phyloP scores from a whole-genome alignment of 768 basidiomycete species.

The Tricholoma matsutake region DNA sequence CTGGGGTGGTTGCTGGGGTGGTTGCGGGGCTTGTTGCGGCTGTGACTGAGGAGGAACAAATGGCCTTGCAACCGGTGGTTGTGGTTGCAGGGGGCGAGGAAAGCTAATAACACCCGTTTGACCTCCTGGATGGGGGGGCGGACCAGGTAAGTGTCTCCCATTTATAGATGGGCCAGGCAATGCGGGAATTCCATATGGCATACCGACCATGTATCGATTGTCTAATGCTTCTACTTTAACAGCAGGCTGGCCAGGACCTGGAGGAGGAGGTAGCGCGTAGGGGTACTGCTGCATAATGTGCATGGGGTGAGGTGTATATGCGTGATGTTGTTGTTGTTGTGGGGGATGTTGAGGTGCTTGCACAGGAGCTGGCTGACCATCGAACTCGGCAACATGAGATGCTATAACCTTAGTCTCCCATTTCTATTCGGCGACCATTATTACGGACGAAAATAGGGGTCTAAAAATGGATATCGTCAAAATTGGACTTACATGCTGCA shows the following conservation, averaged over 20 bases:
- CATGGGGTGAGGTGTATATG: constrained; percentile 60
- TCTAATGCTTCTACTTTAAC: constrained; percentile 79
- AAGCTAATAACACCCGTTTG: constrained; percentile 61
- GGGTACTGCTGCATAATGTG: constrained; percentile 60
- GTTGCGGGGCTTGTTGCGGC: constrained; percentile 11
- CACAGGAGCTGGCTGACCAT: constrained; percentile 41
- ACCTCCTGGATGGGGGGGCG: constrained; percentile 49
- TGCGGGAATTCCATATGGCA: constrained; percentile 55
- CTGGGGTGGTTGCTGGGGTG: constrained; percentile 12
- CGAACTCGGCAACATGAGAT: constrained; percentile 95
- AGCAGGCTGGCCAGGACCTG: constrained; percentile 39
- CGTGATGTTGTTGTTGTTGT: constrained; percentile 40
- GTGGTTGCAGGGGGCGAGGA: constrained; percentile 32
- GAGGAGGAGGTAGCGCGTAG: constrained; percentile 52
- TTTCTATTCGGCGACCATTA: constrained; percentile 53
- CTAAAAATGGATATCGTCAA: constrained; percentile 4
- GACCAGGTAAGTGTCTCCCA: constrained; percentile 41
- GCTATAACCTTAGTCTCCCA: constrained; percentile 94
- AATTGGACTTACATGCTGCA: constrained; percentile 74
- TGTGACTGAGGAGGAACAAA: constrained; percentile 22
- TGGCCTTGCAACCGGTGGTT: constrained; percentile 23
- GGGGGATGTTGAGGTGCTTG: constrained; percentile 44
- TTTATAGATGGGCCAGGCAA: constrained; percentile 66
- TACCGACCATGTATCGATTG: constrained; percentile 57
- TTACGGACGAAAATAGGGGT: constrained; percentile 9